A percentile compares a stretch with the other conserved stretches of the same genome.
These are phyloP conservation scores for Backusella psychrophila DNA, from an alignment of 192 early-diverging fungal genomes.

Conservation along the genomic window DNA sequence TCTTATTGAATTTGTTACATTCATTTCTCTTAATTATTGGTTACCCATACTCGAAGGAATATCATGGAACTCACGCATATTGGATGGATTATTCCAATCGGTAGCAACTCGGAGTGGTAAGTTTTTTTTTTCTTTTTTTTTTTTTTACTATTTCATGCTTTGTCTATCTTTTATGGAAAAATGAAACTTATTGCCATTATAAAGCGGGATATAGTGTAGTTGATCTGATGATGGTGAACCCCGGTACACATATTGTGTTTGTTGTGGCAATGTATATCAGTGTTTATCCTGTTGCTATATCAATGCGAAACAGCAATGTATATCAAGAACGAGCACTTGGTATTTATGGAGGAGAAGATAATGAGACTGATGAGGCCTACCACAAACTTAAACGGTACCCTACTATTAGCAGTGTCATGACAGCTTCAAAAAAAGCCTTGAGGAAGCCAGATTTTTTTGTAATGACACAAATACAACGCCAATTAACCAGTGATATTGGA, in stretches of 20 bases:
- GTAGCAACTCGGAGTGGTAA: slow-evolving; percentile 34
- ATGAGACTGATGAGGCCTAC: slow-evolving; percentile 10
- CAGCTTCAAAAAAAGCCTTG: slow-evolving; percentile 17
- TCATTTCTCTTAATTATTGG: slow-evolving; percentile 33
- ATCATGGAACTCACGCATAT: slow-evolving; percentile 27
- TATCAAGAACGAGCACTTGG: slow-evolving; percentile 38
- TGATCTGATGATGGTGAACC: slow-evolving; percentile 19
- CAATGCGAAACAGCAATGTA: slow-evolving; percentile 37
- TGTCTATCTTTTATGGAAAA: not conserved
- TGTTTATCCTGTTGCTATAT: slow-evolving; percentile 38
- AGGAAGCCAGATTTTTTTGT: slow-evolving; percentile 38
- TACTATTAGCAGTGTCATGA: slow-evolving; percentile 26
- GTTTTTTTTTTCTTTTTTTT: not conserved
- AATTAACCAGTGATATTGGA: slow-evolving; percentile 34
- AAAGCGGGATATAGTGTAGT: slow-evolving; percentile 33
- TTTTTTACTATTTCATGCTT: not conserved
- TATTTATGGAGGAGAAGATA: slow-evolving; percentile 24
- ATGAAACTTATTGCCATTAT: not conserved
- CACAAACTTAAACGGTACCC: slow-evolving; percentile 12
- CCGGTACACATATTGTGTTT: slow-evolving; percentile 29
- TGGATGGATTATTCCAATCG: slow-evolving; percentile 36
- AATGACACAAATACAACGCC: slow-evolving; percentile 35
- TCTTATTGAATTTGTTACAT: slow-evolving; percentile 24
- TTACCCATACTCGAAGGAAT: slow-evolving; percentile 24
- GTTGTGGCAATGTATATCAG: slow-evolving; percentile 40